Conservation (phyloP, 192 early-diverging fungal species). For the Coemansia sp. region DNA sequence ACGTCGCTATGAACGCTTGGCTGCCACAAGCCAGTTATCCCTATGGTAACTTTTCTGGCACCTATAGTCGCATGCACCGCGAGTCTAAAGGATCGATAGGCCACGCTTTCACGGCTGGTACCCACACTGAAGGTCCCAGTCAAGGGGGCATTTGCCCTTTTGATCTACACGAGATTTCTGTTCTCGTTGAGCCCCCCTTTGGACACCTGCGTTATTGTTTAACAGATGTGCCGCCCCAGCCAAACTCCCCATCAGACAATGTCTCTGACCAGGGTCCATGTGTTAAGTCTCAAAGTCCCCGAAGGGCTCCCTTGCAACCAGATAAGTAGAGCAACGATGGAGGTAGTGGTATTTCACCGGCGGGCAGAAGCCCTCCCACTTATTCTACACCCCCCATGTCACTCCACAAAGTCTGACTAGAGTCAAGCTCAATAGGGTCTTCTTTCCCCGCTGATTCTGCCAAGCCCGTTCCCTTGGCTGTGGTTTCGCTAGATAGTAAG, state of each 20-base stretch:
- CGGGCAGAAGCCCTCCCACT: conserved; percentile 58
- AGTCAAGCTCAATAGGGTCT: conserved; percentile 70
- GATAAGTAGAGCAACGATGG: conserved; percentile 67
- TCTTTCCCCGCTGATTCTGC: conserved; percentile 67
- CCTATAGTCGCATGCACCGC: conserved; percentile 67
- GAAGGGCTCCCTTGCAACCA: conserved; percentile 50
- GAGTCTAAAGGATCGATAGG: conserved; percentile 63
- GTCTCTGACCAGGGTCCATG: conserved; percentile 59
- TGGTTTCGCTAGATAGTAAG: conserved; percentile 73
- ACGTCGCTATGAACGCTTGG: conserved; percentile 81
- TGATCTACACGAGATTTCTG: conserved; percentile 74
- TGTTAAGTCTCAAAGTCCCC: conserved; percentile 48
- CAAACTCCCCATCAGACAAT: conserved; percentile 76
- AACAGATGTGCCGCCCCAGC: conserved; percentile 78
- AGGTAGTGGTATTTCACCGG: conserved; percentile 64
- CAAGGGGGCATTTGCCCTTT: conserved; percentile 75
- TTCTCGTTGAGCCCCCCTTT: conserved; percentile 73
- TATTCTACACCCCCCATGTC: conserved; percentile 72
- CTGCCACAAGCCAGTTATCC: conserved; percentile 75
- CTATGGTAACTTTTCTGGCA: conserved; percentile 84
- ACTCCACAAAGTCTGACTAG: conserved; percentile 66
- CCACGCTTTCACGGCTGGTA: conserved; percentile 70
- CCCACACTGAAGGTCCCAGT: conserved; percentile 68
- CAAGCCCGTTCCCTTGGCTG: conserved; percentile 70
- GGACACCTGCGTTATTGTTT: conserved; percentile 77